Conservation (phyloP, 306 rosid genomes). For the Prunus padus region DNA sequence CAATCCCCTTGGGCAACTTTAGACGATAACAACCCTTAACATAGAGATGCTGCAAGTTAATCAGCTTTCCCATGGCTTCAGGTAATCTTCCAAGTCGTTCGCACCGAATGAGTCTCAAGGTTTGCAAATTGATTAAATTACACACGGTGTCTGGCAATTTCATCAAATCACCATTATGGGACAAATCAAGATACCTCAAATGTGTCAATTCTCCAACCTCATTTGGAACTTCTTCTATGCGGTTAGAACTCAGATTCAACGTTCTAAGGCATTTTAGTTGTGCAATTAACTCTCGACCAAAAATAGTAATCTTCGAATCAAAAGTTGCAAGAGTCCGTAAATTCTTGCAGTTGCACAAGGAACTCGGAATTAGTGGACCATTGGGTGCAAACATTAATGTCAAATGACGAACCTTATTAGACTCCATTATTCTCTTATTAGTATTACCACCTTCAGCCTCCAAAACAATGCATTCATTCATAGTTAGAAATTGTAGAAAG, state of each 20-base stretch:
- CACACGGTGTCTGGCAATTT: neutral
- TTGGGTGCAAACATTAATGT: neutral
- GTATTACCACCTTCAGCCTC: neutral
- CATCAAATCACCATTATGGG: fast-evolving
- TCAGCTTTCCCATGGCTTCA: neutral
- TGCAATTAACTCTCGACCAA: neutral
- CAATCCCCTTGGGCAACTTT: no score
- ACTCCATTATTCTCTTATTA: neutral
- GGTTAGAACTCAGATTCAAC: no score
- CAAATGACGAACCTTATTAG: neutral
- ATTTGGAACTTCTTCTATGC: no score
- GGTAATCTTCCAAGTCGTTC: neutral
- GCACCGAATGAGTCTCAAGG: neutral
- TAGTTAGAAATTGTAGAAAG: neutral
- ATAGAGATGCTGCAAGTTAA: no score
- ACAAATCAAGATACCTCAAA: no score
- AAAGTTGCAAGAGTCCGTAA: neutral
- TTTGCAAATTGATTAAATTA: conserved; percentile 1
- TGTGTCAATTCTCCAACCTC: no score
- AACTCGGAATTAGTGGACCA: neutral
- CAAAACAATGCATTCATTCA: neutral
- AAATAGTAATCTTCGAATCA: neutral
- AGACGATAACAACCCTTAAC: fast-evolving
- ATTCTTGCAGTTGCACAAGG: no score
- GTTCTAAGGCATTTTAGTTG: neutral